Evolutionary conservation across 768 basidiomycete genomes (phyloP).

Genomic region (Pisolithus albus): DNA sequence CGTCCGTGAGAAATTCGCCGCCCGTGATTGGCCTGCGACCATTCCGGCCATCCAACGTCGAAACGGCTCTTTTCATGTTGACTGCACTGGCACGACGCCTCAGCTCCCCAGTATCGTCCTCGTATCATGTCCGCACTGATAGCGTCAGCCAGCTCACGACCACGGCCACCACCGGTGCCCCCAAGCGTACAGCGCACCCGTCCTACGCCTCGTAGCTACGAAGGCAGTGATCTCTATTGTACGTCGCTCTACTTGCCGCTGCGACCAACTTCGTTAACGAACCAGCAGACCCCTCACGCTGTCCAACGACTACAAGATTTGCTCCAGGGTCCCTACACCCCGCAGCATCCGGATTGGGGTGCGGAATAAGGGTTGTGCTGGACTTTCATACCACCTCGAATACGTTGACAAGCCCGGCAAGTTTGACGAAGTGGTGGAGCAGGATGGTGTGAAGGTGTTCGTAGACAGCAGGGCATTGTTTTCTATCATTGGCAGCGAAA

Average conservation of each 20-base stretch:
- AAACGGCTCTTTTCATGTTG: conserved; percentile 13
- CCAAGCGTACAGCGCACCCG: conserved; percentile 44
- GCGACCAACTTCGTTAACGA: not conserved
- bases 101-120: conserved; percentile 3
- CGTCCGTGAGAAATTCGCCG: not conserved
- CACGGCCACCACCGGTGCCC: conserved; percentile 28
- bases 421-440: conserved; percentile 95
- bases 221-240: conserved; percentile 79
- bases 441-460: conserved; percentile 88
- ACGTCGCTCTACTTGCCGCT: conserved; percentile 15
- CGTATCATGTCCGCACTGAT: conserved; percentile 46
- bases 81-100: conserved; percentile 7
- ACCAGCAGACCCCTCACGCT: conserved; percentile 69
- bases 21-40: not conserved
- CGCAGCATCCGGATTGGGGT: conserved; percentile 94
- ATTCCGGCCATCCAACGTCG: not conserved
- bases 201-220: conserved; percentile 57
- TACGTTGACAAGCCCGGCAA: conserved; percentile 86
- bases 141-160: conserved; percentile 65
- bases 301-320: conserved; percentile 67
- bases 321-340: conserved; percentile 76
- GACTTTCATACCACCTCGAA: conserved; percentile 77
- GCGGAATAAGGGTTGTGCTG: conserved; percentile 96
- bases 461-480: conserved; percentile 97
- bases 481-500: conserved; percentile 96